Conservation (phyloP, 495 filamentous ascomycete genomes). For the Talaromyces stipitatus region DNA sequence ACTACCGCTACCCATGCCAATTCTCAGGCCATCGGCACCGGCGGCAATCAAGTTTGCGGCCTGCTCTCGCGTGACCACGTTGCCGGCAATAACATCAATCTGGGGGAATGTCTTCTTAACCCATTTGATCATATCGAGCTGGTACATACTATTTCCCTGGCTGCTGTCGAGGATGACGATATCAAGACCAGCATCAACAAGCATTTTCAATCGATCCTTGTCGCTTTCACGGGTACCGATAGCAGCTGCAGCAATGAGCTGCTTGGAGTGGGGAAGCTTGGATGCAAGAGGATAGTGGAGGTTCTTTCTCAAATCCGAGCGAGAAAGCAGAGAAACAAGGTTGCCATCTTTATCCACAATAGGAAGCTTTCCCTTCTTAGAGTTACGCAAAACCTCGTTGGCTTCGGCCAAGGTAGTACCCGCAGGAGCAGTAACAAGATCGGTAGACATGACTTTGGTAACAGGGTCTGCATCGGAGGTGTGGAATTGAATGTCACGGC, state of each 20-base stretch:
- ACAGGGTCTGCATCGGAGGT: conserved; percentile 60
- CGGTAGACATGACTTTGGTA: conserved; percentile 87
- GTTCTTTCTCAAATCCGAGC: conserved; percentile 98
- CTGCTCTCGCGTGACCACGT: conserved; percentile 95
- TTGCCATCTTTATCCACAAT: conserved; percentile 85
- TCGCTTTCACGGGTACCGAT: conserved; percentile 93
- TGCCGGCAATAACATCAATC: conserved; percentile 93
- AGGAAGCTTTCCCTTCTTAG: conserved; percentile 98
- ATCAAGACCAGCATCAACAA: conserved; percentile 92
- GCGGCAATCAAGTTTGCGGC: conserved; percentile 87
- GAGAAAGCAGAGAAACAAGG: conserved; percentile 88
- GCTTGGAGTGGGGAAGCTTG: conserved; percentile 94
- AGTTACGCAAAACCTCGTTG: conserved; percentile 85
- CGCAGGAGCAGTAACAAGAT: conserved; percentile 81
- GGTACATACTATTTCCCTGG: conserved; percentile 95
- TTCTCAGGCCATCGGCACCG: conserved; percentile 91
- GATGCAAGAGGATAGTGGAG: conserved; percentile 94
- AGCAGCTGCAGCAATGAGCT: conserved; percentile 89
- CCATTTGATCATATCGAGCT: conserved; percentile 94
- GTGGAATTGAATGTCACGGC: conserved; percentile 96
- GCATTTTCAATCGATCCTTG: conserved; percentile 73
- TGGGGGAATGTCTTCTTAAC: conserved; percentile 78
- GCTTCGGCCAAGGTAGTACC: conserved; percentile 83
- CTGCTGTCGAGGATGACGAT: conserved; percentile 92
- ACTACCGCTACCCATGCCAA: conserved; percentile 97